These are phyloP conservation scores for Speleostelium caveatum DNA, from an alignment of 78 protist genomes.

Conservation along the genomic window DNA sequence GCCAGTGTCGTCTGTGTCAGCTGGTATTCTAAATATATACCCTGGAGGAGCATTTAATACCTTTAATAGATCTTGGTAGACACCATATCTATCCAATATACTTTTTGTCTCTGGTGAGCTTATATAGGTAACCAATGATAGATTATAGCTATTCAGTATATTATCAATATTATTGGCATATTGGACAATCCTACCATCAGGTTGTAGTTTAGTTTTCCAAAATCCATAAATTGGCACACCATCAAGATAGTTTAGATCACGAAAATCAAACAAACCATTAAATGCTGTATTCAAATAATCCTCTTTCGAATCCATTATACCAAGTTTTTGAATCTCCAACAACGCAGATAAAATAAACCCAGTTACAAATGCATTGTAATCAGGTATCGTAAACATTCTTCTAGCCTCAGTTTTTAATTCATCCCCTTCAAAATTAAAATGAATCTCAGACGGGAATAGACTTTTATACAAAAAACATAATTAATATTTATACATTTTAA, in stretches of 20 bases:
- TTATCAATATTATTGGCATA: neutral
- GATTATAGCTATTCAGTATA: neutral
- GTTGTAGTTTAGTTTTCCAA: conserved; percentile 53
- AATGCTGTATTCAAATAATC: neutral
- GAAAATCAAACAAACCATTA: neutral
- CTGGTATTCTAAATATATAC: conserved; percentile 22
- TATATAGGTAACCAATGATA: too few species aligned
- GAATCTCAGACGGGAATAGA: neutral
- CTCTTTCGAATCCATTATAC: neutral
- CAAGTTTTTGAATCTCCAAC: neutral
- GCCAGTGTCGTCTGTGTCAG: conserved; percentile 43
- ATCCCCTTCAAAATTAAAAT: conserved; percentile 32
- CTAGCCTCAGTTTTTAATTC: conserved; percentile 20
- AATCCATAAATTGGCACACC: neutral
- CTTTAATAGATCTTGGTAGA: neutral
- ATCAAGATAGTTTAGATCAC: neutral
- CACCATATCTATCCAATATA: too few species aligned
- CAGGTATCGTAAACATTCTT: conserved; percentile 12
- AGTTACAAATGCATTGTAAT: conserved; percentile 21
- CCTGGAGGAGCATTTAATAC: neutral
- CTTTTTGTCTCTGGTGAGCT: too few species aligned
- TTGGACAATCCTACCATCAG: too few species aligned
- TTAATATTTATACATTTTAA: too few species aligned
- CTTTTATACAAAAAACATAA: too few species aligned
- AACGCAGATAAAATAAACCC: neutral